Percentiles rank a stretch among this genome's conserved stretches.
Conservation (phyloP, 202 grass and related monocot species). For the Sporobolus alterniflorus region DNA sequence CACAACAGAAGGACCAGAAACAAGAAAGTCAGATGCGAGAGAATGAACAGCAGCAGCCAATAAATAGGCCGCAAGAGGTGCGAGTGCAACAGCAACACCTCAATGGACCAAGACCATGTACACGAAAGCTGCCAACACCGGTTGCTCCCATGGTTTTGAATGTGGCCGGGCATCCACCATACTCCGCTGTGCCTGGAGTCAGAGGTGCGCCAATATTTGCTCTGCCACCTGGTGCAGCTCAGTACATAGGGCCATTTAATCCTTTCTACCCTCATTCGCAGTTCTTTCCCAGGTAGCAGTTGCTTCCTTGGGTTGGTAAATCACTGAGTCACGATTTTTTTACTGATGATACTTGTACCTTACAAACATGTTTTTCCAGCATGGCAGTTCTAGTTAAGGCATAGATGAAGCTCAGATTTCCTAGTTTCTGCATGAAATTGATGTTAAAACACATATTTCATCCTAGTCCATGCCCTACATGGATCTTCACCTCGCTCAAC, state of each 20-base stretch:
- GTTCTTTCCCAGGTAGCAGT: slow-evolving; percentile 26
- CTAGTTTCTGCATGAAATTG: too few species aligned
- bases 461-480: too few species aligned
- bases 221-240: not conserved
- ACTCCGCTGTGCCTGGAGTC: slow-evolving; percentile 5
- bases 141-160: not conserved
- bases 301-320: not conserved
- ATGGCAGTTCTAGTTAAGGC: too few species aligned
- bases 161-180: slow-evolving; percentile 11
- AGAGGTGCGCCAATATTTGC: not conserved
- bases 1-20: slow-evolving; percentile 22
- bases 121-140: slow-evolving; percentile 6
- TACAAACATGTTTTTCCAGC: too few species aligned
- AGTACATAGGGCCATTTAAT: not conserved
- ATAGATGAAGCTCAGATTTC: too few species aligned
- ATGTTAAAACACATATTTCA: too few species aligned
- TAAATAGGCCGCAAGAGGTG: not conserved
- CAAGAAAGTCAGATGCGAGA: not conserved
- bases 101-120: slow-evolving; percentile 7
- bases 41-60: not conserved
- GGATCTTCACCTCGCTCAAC: too few species aligned
- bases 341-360: too few species aligned
- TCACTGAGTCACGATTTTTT: too few species aligned
- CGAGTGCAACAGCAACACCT: not conserved
- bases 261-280: not conserved